Percentiles rank a stretch among this genome's conserved stretches.
Conservation (phyloP, 2,329 filamentous ascomycete genomes). For the Fusarium continuum region DNA sequence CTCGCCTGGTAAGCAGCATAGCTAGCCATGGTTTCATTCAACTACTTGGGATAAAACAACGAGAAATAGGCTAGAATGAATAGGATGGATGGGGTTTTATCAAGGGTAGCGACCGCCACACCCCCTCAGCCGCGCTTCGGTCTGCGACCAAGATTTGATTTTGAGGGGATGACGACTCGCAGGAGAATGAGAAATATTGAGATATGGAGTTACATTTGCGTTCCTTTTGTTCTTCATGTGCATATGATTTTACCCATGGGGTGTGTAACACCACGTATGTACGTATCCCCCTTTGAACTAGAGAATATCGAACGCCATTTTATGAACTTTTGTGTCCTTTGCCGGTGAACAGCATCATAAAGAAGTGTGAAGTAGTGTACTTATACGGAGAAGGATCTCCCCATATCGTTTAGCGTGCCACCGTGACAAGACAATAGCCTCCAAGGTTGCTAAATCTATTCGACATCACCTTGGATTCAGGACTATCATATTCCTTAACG, state of each 20-base stretch:
- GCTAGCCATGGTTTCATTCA: conserved; percentile 2
- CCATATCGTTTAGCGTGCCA: too few species aligned
- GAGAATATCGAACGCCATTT: conserved; percentile 20
- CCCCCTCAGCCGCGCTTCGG: not conserved
- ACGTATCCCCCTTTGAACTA: conserved; percentile 16
- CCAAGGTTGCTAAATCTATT: too few species aligned
- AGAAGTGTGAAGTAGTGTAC: too few species aligned
- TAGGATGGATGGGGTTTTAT: conserved; percentile 12
- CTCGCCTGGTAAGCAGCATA: conserved; percentile 21
- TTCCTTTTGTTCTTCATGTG: conserved; percentile 38
- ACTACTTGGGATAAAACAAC: conserved; percentile 1
- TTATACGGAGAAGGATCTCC: too few species aligned
- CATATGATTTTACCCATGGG: conserved; percentile 30
- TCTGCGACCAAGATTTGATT: conserved; percentile 17
- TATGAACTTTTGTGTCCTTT: not conserved
- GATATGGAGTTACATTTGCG: conserved; percentile 27
- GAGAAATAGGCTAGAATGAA: conserved; percentile 1
- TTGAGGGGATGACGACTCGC: not conserved
- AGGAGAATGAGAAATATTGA: conserved; percentile 21
- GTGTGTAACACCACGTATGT: conserved; percentile 20
- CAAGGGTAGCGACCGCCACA: not conserved
- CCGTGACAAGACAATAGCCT: too few species aligned
- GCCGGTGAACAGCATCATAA: not conserved
- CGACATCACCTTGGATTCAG: too few species aligned
- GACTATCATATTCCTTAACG: too few species aligned